These are phyloP conservation scores for Cryptosporidium ubiquitum DNA, from an alignment of 169 alveolate genomes.

Conservation along the genomic window DNA sequence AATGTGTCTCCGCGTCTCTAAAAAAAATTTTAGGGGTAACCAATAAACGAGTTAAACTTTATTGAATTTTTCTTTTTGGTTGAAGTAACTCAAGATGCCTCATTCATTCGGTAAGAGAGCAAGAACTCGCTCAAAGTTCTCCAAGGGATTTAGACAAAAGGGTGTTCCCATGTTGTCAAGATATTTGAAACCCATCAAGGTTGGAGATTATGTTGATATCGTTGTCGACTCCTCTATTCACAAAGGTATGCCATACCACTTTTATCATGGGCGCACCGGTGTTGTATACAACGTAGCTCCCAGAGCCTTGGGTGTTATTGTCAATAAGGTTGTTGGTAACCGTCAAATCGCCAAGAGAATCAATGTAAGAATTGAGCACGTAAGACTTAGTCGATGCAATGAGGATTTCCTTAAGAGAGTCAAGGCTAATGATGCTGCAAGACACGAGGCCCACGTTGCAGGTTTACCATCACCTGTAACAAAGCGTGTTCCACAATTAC, in stretches of 20 bases:
- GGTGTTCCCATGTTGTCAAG: conserved; percentile 95
- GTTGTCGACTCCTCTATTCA: conserved; percentile 96
- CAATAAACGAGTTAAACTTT: conserved; percentile 1
- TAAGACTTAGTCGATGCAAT: conserved; percentile 95
- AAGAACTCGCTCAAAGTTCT: conserved; percentile 97
- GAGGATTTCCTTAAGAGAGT: conserved; percentile 96
- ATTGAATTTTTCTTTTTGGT: neutral
- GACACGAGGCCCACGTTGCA: conserved; percentile 88
- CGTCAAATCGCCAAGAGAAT: conserved; percentile 95
- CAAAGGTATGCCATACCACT: conserved; percentile 98
- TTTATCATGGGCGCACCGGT: conserved; percentile 99
- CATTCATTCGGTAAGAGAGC: conserved; percentile 97
- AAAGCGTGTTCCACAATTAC: conserved; percentile 52
- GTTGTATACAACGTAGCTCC: conserved; percentile 96
- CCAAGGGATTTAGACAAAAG: conserved; percentile 95
- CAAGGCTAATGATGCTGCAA: conserved; percentile 89
- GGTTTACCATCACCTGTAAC: conserved; percentile 64
- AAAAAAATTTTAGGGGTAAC: neutral
- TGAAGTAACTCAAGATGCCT: conserved; percentile 61
- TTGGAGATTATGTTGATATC: conserved; percentile 97
- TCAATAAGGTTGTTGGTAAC: conserved; percentile 96
- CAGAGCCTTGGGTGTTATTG: conserved; percentile 96
- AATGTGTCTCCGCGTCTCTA: conserved; percentile 73
- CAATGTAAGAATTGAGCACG: conserved; percentile 97
- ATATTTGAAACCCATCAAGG: conserved; percentile 90